These are phyloP conservation scores for Plectosphaerella plurivora DNA, from an alignment of 2,329 filamentous ascomycete genomes.

Conservation along the genomic window DNA sequence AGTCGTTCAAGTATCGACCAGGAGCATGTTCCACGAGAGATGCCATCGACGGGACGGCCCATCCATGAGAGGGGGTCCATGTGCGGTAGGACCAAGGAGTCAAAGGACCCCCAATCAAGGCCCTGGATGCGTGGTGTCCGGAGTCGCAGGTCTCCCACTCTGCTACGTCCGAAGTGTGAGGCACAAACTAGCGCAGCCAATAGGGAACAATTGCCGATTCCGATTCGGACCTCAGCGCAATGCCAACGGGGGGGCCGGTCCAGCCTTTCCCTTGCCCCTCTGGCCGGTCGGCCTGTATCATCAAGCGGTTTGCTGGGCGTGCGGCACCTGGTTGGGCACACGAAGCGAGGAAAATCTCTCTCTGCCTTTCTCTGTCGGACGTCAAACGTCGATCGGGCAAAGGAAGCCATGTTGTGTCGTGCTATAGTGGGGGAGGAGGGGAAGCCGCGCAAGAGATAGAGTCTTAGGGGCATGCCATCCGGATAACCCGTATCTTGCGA, in stretches of 20 bases:
- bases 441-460: too few species aligned
- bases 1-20: neutral
- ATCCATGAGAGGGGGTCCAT: neutral
- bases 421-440: neutral
- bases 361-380: neutral
- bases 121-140: constrained; percentile 9
- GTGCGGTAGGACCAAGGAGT: neutral
- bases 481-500: too few species aligned
- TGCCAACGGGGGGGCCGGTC: neutral
- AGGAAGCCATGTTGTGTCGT: neutral
- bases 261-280: neutral
- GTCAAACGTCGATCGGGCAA: neutral
- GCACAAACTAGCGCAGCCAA: constrained; percentile 10
- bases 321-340: neutral
- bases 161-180: constrained; percentile 14
- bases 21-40: neutral
- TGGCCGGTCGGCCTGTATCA: neutral
- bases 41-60: too few species aligned
- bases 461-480: too few species aligned
- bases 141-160: constrained; percentile 11
- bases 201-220: constrained; percentile 10
- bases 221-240: constrained; percentile 13
- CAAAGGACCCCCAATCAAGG: neutral
- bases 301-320: neutral
- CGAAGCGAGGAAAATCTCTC: too few species aligned